Conservation (phyloP, 179 eudicot species). For the Beta macrorhiza region DNA sequence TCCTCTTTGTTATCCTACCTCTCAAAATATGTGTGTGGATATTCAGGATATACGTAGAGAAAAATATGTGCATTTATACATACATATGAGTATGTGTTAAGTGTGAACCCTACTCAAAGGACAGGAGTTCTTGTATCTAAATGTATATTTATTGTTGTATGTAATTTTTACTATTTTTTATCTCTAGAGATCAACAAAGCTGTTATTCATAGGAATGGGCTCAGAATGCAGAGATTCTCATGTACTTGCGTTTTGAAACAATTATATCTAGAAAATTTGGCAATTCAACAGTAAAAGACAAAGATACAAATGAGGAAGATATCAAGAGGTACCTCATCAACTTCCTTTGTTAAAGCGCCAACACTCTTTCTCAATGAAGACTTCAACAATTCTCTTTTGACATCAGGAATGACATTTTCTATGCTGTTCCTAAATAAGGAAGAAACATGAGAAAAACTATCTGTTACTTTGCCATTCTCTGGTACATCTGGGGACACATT, state of each 20-base stretch:
- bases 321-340: constrained; percentile 59
- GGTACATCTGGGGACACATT: constrained; percentile 11
- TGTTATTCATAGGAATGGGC: too few relatives aligned
- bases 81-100: background rate
- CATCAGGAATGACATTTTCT: constrained; percentile 43
- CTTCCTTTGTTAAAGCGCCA: constrained; percentile 46
- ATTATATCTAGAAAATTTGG: background rate
- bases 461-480: constrained; percentile 24
- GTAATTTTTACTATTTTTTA: background rate
- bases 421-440: constrained; percentile 45
- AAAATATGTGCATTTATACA: background rate
- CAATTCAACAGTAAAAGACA: background rate
- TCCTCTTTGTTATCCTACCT: background rate
- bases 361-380: constrained; percentile 54
- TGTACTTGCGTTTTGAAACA: background rate
- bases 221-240: background rate
- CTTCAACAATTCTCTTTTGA: constrained; percentile 50
- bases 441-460: constrained; percentile 22
- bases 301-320: background rate
- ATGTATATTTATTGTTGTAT: background rate
- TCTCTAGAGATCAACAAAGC: background rate
- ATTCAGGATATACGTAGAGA: background rate
- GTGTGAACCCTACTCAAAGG: background rate
- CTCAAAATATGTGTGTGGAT: background rate
- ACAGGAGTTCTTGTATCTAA: background rate